Conservation (phyloP, 2,329 filamentous ascomycete species). For the Diplodia seriata region DNA sequence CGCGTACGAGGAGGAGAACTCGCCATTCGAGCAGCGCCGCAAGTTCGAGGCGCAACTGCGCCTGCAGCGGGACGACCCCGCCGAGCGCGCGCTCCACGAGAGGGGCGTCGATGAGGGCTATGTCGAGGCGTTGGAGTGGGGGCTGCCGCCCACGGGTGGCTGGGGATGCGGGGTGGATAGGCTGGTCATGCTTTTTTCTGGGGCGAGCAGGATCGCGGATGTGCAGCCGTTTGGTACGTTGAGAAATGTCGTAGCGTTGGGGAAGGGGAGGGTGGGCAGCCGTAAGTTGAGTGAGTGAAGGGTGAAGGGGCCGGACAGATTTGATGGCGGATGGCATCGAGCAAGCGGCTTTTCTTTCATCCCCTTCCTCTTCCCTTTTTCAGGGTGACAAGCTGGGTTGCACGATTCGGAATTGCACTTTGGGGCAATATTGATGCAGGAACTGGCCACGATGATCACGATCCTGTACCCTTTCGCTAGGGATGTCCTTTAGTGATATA, state of each 20-base stretch:
- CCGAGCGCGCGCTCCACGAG: conserved; percentile 50
- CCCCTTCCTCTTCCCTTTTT: no score
- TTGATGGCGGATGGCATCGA: no score
- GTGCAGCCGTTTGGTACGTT: conserved; percentile 88
- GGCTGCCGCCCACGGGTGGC: conserved; percentile 91
- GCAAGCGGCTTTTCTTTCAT: no score
- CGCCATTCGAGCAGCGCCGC: conserved; percentile 80
- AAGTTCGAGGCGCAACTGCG: conserved; percentile 74
- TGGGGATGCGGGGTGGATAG: conserved; percentile 96
- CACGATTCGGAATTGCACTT: no score
- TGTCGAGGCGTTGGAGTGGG: conserved; percentile 82
- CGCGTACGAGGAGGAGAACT: conserved; percentile 98
- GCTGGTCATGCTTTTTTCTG: conserved; percentile 88
- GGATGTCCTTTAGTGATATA: neutral
- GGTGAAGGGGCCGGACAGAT: neutral
- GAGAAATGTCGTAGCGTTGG: conserved; percentile 61
- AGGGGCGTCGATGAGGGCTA: conserved; percentile 77
- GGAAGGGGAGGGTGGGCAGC: conserved; percentile 19
- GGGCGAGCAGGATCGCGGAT: conserved; percentile 79
- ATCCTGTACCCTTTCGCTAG: no score
- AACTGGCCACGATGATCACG: no score
- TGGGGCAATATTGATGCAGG: no score
- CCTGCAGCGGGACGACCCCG: conserved; percentile 41
- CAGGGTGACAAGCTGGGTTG: no score
- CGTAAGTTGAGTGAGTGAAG: neutral